phyloP scores from a whole-genome alignment of 495 filamentous ascomycete species.

The Physcia stellaris region DNA sequence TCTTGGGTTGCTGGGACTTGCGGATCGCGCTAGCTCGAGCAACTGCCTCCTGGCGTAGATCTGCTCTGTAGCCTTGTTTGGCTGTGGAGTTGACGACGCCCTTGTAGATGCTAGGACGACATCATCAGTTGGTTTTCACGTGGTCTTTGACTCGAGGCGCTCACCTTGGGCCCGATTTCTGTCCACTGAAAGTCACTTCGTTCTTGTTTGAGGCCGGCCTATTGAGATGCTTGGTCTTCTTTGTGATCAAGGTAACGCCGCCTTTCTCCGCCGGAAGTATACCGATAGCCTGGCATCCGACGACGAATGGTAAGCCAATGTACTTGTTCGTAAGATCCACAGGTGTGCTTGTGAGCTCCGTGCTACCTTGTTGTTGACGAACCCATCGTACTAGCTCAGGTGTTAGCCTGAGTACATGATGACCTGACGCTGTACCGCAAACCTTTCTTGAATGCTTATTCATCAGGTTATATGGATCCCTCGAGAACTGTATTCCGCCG shows the following conservation, averaged over 20 bases:
- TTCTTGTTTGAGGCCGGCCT: slow-evolving; percentile 53
- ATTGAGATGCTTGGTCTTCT: slow-evolving; percentile 60
- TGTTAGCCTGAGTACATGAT: not conserved
- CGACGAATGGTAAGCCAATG: slow-evolving; percentile 10
- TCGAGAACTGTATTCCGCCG: slow-evolving; percentile 77
- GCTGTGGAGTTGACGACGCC: slow-evolving; percentile 64
- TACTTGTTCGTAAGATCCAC: slow-evolving; percentile 6
- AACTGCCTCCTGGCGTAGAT: slow-evolving; percentile 76
- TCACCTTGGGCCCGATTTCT: slow-evolving; percentile 18
- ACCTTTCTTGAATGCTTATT: slow-evolving; percentile 92
- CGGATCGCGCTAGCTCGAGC: slow-evolving; percentile 80
- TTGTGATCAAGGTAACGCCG: slow-evolving; percentile 62
- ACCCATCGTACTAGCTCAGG: slow-evolving; percentile 61
- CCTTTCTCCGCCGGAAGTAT: slow-evolving; percentile 52
- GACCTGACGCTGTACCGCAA: slow-evolving; percentile 13
- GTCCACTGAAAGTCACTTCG: slow-evolving; percentile 44
- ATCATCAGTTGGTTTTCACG: slow-evolving; percentile 2
- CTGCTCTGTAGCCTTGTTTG: slow-evolving; percentile 71
- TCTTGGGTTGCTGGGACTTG: slow-evolving; percentile 60
- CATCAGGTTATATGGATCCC: slow-evolving; percentile 77
- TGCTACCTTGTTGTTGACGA: slow-evolving; percentile 77
- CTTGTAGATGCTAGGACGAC: slow-evolving; percentile 64
- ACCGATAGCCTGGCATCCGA: slow-evolving; percentile 63
- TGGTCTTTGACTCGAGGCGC: slow-evolving; percentile 3
- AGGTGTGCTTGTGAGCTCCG: slow-evolving; percentile 8